Conservation (phyloP, 495 filamentous ascomycete species). For the Penicillium soppii region DNA sequence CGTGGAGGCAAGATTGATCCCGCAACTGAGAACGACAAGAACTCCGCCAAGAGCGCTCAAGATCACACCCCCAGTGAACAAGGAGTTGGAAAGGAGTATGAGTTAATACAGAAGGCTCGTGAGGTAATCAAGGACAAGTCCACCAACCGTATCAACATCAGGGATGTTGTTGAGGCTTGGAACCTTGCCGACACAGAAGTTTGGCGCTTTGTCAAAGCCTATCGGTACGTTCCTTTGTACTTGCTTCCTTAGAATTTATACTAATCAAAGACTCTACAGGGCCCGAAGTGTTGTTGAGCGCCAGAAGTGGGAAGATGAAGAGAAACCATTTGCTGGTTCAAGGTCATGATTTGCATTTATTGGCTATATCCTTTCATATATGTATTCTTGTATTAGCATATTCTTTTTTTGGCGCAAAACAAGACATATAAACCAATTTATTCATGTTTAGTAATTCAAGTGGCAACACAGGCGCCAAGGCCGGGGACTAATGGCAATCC, state of each 20-base stretch:
- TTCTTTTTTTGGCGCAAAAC: conserved; percentile 13
- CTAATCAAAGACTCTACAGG: conserved; percentile 24
- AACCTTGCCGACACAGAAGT: conserved; percentile 90
- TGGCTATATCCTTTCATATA: conserved; percentile 8
- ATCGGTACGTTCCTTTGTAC: conserved; percentile 28
- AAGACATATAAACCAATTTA: conserved; percentile 11
- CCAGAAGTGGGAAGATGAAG: conserved; percentile 46
- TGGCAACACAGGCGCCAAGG: conserved; percentile 11
- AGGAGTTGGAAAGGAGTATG: conserved; percentile 54
- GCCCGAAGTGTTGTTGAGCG: conserved; percentile 47
- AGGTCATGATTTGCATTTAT: conserved; percentile 11
- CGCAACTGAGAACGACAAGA: conserved; percentile 52
- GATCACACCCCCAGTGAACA: conserved; percentile 44
- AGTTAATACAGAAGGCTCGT: conserved; percentile 60
- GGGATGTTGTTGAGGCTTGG: conserved; percentile 80
- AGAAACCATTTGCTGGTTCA: conserved; percentile 40
- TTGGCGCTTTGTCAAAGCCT: conserved; percentile 87
- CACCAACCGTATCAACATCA: conserved; percentile 39
- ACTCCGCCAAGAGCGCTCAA: conserved; percentile 28
- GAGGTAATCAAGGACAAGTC: conserved; percentile 47
- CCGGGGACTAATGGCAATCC: not conserved
- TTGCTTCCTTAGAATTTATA: not conserved
- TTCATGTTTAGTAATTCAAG: not conserved
- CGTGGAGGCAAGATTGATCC: conserved; percentile 49
- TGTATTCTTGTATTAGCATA: conserved; percentile 17